Base-by-base conservation (phyloP, 1,284 basidiomycete genomes). In the Ceratorhiza oryzae-sativae region DNA sequence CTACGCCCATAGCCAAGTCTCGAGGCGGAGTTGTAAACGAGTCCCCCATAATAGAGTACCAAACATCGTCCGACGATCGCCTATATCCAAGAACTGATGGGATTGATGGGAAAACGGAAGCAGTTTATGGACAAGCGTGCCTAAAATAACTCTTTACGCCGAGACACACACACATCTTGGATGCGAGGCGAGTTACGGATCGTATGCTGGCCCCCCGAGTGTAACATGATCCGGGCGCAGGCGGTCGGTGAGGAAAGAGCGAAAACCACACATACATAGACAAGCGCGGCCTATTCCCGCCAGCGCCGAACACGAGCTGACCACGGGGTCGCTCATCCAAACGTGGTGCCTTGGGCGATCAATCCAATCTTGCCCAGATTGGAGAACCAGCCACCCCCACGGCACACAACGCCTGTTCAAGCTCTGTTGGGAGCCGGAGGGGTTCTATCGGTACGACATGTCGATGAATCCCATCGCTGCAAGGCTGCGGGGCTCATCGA, bases 1-100 rank as follows among this genome's bases (percentile, higher is more conserved):
- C 27, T 20, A 5, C 12, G 18, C 42, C 60, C 41, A 32, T 20
- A 18, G 34, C 9, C n/a, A n/a, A 30, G 9, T 56, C 58, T 45
- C 58, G 58, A 60, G 58, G 23, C 58, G 58, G 58, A 60, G 36
- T 42, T 60, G 6, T 39, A 60, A 58, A 41, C 32, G 3, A n/a
- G 2, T 32, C 2, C 53, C 15, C n/a, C 30, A 32, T 12, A 45
- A 12, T 4, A 18, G 42, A 12, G 42, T 3, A 18, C 42, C 60
- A 46, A 62, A 62, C 60, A 62, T 42, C 27, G 60, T 62, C 60
- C 60, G 60, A 46, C 53, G 60, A 39, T 62, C 60, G 60, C 36
- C 25, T 39, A 60, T 13, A 59, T 39, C 30, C 56, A 36, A 59
- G 34, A 34, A 42, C n/a, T n/a, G n/a, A 25, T 61, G 9, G 34